phyloP scores from a whole-genome alignment of 2,329 filamentous ascomycete species.

The Geoglossum cookeanum region DNA sequence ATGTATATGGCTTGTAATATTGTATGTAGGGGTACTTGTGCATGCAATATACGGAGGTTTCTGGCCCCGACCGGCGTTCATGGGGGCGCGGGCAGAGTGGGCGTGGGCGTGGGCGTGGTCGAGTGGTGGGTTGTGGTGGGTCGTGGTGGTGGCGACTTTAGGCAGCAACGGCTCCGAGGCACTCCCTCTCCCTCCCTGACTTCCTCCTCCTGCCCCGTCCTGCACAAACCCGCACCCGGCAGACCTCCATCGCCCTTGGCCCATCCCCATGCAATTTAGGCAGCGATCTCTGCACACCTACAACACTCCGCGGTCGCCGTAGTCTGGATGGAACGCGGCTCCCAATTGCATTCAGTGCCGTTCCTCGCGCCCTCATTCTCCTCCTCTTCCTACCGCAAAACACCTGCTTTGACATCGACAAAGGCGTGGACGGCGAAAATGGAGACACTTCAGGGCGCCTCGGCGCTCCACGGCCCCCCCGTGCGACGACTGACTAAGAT shows the following conservation, averaged over 20 bases:
- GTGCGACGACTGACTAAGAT: constrained; percentile 43
- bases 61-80: too few species aligned
- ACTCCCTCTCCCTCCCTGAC: neutral
- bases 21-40: too few species aligned
- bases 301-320: neutral
- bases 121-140: neutral
- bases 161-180: neutral
- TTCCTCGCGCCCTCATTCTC: neutral
- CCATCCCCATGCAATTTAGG: neutral
- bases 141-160: neutral
- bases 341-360: neutral
- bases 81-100: neutral
- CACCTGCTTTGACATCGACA: neutral
- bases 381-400: neutral
- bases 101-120: neutral
- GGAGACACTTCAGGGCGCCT: neutral
- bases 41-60: too few species aligned
- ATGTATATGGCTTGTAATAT: too few species aligned
- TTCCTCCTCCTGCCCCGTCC: neutral
- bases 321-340: neutral
- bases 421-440: neutral
- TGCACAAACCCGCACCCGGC: neutral
- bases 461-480: neutral
- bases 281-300: neutral
- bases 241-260: neutral